Base-by-base conservation (phyloP, 352 stramenopile genomes). In the Aphanomyces astaci region DNA sequence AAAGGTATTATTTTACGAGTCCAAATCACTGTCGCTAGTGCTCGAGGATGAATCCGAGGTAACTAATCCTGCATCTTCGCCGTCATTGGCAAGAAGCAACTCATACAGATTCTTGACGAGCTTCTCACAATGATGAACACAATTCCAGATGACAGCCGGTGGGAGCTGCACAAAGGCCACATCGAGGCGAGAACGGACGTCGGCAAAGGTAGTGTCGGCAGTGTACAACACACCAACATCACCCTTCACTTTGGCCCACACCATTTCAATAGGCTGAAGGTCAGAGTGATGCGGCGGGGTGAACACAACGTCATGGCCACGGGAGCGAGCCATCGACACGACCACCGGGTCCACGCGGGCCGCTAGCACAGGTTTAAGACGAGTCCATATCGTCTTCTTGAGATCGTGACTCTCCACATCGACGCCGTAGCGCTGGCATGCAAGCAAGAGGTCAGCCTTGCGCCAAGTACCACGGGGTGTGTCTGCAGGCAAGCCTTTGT, bases 211-310 rank as follows among this genome's bases (percentile, higher is more conserved):
- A 3, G 62, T 60, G 28, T 48, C n/a, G 4, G 27, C 33, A 4
- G 40, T 30, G 32, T 56, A 56, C 32, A 59, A 31, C 43, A 45
- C 13, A 4, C 36, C 62, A 13, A 68, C 36, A 24, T 68, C 56
- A 19, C 62, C 62, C 32, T 68, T 68, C 10, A 68, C 45, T 28
- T 40, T 27, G 4, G 62, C 36, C 62, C 62, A 68, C 24, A 68
- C 33, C 9, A 59, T 45, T 27, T 68, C 62, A 30, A 68, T 56
- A 10, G 62, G 62, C 43, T 68, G 62, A 25, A 68, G 62, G 24
- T 68, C 62, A 11, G 62, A 48, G 62, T 68, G 56, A 3, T 68
- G 62, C 19, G 62, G 62, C 22, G 62, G 62, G 19, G 62, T 68
- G 62, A 59, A 68, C 22, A 68, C n/a, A 9, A 68, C 43, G 4